These are phyloP conservation scores for Plasmopara viticola DNA, from an alignment of 352 stramenopile genomes.

Conservation along the genomic window DNA sequence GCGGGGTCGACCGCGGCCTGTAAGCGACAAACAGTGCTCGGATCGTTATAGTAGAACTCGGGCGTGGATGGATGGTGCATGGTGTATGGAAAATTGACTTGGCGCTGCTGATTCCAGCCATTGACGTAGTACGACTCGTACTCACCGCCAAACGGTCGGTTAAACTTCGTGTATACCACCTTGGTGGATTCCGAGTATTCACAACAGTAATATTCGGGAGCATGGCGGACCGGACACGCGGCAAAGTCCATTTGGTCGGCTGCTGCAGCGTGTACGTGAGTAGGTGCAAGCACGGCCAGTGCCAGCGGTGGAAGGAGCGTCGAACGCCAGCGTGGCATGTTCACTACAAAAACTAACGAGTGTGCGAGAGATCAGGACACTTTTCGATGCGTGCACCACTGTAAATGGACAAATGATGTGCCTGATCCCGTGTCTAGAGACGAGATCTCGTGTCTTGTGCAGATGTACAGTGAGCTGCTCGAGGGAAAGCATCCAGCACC, in stretches of 20 bases:
- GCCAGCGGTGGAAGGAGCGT: slow-evolving; percentile 6
- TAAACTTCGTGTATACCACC: too few relatives aligned
- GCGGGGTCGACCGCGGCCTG: slow-evolving; percentile 22
- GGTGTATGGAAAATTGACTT: slow-evolving; percentile 46
- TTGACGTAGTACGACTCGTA: slow-evolving; percentile 42
- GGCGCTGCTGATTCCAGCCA: slow-evolving; percentile 53
- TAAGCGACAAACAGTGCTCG: slow-evolving; percentile 44
- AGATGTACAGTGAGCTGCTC: too few relatives aligned
- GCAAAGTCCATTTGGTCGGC: slow-evolving; percentile 30
- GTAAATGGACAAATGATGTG: too few relatives aligned
- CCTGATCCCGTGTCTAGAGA: too few relatives aligned
- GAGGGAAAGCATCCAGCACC: too few relatives aligned
- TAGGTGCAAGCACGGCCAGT: slow-evolving; percentile 7
- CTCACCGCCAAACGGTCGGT: too few relatives aligned
- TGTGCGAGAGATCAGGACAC: too few relatives aligned
- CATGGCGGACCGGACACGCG: slow-evolving; percentile 13
- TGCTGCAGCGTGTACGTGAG: slow-evolving; percentile 7
- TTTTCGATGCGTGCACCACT: too few relatives aligned
- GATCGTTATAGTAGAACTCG: slow-evolving; percentile 45
- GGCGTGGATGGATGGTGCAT: slow-evolving; percentile 51
- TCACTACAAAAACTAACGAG: not conserved
- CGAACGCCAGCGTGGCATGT: slow-evolving; percentile 12
- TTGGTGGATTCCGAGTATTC: too few relatives aligned
- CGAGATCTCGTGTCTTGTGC: too few relatives aligned
- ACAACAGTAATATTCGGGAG: too few relatives aligned